phyloP scores from a whole-genome alignment of 495 filamentous ascomycete species.

The Xylaria nigripes region DNA sequence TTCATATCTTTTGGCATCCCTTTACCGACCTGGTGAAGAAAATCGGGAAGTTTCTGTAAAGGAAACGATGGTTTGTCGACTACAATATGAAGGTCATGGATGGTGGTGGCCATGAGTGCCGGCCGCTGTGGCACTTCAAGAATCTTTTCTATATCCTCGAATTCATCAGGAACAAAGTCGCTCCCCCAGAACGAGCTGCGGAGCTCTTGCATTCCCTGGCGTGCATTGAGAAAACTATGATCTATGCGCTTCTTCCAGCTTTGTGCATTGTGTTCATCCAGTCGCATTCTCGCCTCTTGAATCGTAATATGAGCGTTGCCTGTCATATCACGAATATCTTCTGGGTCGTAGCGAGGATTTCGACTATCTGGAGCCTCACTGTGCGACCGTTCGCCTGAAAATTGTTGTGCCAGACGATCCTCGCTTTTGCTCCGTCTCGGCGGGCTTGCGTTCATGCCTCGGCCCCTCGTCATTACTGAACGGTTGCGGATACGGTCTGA shows the following conservation, averaged over 20 bases:
- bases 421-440: conserved; percentile 39
- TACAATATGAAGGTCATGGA: conserved; percentile 76
- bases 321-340: conserved; percentile 59
- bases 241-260: conserved; percentile 94
- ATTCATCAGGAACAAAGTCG: conserved; percentile 71
- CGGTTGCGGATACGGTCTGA: conserved; percentile 37
- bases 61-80: conserved; percentile 94
- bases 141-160: conserved; percentile 75
- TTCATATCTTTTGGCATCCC: conserved; percentile 88
- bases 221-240: conserved; percentile 58
- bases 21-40: conserved; percentile 82
- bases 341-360: conserved; percentile 61
- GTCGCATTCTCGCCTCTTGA: conserved; percentile 62
- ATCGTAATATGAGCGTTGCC: conserved; percentile 60
- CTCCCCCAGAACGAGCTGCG: conserved; percentile 73
- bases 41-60: conserved; percentile 66
- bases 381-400: conserved; percentile 37
- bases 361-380: conserved; percentile 29
- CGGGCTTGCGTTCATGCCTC: conserved; percentile 25
- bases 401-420: conserved; percentile 31
- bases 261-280: conserved; percentile 74
- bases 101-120: conserved; percentile 66
- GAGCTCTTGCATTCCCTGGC: conserved; percentile 66
- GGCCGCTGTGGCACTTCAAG: conserved; percentile 82
- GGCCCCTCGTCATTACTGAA: conserved; percentile 40